Percentiles rank a stretch among this genome's conserved stretches.
phyloP scores from a whole-genome alignment of 139 green algal species.

The Chlamydomonas sp. region DNA sequence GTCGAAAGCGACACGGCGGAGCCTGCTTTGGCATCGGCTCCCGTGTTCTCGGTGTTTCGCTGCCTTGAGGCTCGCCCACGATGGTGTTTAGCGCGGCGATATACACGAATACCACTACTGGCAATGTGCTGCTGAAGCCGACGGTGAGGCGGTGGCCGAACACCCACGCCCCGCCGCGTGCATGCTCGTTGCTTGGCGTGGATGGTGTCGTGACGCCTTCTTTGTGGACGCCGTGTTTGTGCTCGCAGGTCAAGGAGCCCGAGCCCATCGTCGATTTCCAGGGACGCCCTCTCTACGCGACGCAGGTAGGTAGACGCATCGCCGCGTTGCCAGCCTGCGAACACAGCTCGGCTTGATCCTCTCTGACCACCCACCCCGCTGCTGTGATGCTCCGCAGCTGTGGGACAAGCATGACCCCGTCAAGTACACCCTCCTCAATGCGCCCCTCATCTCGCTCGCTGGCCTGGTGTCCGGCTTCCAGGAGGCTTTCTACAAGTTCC shows the following conservation, averaged over 20 bases:
- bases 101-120: conserved; percentile 14
- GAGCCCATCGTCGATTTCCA: conserved; percentile 12
- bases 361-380: not conserved
- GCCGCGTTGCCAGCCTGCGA: too few species aligned
- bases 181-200: not conserved
- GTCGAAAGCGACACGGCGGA: too few species aligned
- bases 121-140: not conserved
- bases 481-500: conserved; percentile 32
- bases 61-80: too few species aligned
- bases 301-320: not conserved
- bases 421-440: conserved; percentile 26
- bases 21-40: too few species aligned
- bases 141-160: not conserved
- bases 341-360: not conserved
- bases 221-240: not conserved
- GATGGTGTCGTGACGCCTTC: not conserved
- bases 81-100: conserved; percentile 9
- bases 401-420: conserved; percentile 26
- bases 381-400: not conserved
- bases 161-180: not conserved
- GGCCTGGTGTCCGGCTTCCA: conserved; percentile 21
- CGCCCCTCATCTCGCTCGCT: conserved; percentile 25
- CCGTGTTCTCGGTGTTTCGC: too few species aligned
- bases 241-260: not conserved
- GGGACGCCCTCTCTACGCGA: not conserved